Evolutionary conservation across 2,329 filamentous ascomycete species (phyloP).

Genomic region (Juglanconis sp.): DNA sequence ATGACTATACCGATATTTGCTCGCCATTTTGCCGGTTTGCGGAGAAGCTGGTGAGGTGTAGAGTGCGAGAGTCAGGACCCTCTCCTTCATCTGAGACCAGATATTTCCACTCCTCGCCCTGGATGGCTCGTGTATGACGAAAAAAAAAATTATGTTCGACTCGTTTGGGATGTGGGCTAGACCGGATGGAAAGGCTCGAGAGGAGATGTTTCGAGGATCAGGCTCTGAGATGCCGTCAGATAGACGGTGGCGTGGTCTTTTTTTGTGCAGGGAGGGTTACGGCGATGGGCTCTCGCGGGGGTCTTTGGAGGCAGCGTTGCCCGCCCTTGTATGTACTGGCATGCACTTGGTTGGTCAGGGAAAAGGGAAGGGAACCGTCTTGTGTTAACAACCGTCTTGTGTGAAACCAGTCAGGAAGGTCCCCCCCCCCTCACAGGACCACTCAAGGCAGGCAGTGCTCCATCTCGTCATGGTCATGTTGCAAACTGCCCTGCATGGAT

Average conservation of each 20-base stretch:
- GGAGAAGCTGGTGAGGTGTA: neutral
- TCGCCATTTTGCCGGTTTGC: slow-evolving; percentile 9
- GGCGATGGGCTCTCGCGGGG: neutral
- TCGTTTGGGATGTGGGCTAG: slow-evolving; percentile 5
- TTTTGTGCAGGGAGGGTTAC: neutral
- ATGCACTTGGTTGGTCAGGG: neutral
- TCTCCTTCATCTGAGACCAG: slow-evolving; percentile 1
- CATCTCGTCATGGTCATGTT: neutral
- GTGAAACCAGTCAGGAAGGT: neutral
- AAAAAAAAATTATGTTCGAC: neutral
- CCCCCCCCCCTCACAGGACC: too few species aligned
- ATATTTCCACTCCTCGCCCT: neutral
- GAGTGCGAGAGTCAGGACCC: neutral
- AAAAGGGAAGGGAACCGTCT: neutral
- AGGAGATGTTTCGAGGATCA: neutral
- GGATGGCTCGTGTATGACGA: slow-evolving; percentile 13
- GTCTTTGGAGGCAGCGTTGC: neutral
- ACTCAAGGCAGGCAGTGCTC: neutral
- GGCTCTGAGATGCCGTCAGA: neutral
- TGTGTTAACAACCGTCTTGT: neutral
- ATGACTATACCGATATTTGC: slow-evolving; percentile 9
- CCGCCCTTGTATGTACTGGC: neutral
- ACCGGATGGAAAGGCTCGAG: neutral
- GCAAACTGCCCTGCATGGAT: neutral
- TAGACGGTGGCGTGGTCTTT: neutral